Percentiles rank a stretch among this genome's conserved stretches.
These are phyloP conservation scores for Colletotrichum tamarilloi DNA, from an alignment of 2,329 filamentous ascomycete genomes.

Conservation along the genomic window DNA sequence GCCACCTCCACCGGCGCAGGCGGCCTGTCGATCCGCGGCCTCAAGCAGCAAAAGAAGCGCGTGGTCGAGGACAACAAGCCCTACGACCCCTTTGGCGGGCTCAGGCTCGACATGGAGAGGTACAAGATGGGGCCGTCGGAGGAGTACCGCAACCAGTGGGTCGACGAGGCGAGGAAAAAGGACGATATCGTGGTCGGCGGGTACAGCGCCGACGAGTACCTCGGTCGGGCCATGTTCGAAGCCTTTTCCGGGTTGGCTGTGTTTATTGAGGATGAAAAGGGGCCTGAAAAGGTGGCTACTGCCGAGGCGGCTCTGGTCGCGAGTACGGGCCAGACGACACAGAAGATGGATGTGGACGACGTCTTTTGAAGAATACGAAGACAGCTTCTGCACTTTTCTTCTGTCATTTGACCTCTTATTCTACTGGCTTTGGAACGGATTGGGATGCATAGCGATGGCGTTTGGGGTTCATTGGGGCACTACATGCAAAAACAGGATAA, in stretches of 20 bases:
- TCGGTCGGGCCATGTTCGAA: constrained; percentile 83
- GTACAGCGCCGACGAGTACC: constrained; percentile 86
- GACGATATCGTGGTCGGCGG: constrained; percentile 79
- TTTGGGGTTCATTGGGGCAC: constrained; percentile 32
- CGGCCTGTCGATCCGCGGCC: constrained; percentile 78
- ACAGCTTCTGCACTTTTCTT: background rate
- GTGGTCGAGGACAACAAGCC: constrained; percentile 73
- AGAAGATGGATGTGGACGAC: constrained; percentile 62
- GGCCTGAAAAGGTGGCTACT: constrained; percentile 48
- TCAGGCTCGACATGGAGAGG: constrained; percentile 75
- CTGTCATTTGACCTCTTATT: constrained; percentile 4
- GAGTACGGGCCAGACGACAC: constrained; percentile 42
- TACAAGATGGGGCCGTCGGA: constrained; percentile 70
- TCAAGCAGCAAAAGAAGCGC: constrained; percentile 69
- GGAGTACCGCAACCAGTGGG: constrained; percentile 79
- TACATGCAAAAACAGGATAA: background rate
- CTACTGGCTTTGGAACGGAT: background rate
- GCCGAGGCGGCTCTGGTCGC: constrained; percentile 50
- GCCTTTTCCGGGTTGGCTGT: constrained; percentile 91
- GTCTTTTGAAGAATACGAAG: constrained; percentile 6
- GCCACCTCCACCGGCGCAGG: constrained; percentile 41
- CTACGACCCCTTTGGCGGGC: constrained; percentile 89
- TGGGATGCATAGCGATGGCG: constrained; percentile 43
- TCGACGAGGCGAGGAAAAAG: constrained; percentile 75
- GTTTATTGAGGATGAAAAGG: constrained; percentile 83